Conservation (phyloP, 2,329 filamentous ascomycete species). For the Cladobotryum protrusum region DNA sequence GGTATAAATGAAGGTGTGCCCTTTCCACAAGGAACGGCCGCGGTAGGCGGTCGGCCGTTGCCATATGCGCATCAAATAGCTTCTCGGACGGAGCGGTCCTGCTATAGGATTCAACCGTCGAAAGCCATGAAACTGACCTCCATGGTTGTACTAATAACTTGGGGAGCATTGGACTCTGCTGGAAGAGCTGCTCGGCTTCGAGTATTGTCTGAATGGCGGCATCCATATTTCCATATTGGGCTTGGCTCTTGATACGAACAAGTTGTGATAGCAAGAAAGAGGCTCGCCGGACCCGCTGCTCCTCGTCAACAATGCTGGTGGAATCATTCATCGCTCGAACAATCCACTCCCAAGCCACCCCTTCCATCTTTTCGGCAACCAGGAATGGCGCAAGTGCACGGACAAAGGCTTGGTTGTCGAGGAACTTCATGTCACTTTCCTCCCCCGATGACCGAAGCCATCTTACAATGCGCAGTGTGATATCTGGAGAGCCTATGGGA, state of each 20-base stretch:
- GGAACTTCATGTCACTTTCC: conserved; percentile 41
- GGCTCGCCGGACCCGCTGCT: conserved; percentile 21
- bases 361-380: conserved; percentile 46
- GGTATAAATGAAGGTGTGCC: conserved; percentile 50
- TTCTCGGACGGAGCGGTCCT: conserved; percentile 38
- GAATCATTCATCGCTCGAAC: conserved; percentile 31
- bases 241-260: conserved; percentile 36
- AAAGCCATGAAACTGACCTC: conserved; percentile 44
- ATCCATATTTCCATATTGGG: conserved; percentile 39
- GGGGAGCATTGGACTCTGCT: conserved; percentile 28
- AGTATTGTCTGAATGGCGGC: conserved; percentile 43
- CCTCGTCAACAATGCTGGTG: conserved; percentile 15
- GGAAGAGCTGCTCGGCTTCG: conserved; percentile 39
- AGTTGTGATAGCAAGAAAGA: conserved; percentile 34
- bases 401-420: conserved; percentile 34
- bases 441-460: conserved; percentile 49
- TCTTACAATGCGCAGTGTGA: conserved; percentile 41
- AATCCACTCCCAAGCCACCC: conserved; percentile 49
- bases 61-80: conserved; percentile 48
- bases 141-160: conserved; percentile 37
- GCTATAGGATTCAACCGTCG: conserved; percentile 45
- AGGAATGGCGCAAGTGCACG: conserved; percentile 42
- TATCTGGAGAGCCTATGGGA: conserved; percentile 36
- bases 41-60: conserved; percentile 36
- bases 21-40: conserved; percentile 36